These are phyloP conservation scores for Avicennia marina DNA, from an alignment of 257 asterid genomes.

Conservation along the genomic window DNA sequence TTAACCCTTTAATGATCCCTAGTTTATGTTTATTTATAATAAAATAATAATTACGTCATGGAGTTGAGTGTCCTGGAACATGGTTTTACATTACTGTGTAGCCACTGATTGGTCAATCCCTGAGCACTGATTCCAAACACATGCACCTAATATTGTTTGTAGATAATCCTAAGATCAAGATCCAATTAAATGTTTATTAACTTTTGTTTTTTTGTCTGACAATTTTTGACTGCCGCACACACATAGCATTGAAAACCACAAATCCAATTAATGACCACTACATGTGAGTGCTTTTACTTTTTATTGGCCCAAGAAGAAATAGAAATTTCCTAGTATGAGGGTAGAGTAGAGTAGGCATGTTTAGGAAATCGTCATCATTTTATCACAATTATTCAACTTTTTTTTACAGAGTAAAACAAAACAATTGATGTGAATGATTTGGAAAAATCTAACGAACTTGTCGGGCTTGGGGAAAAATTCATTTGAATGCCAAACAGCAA, in stretches of 20 bases:
- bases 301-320: not conserved
- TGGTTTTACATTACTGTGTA: not conserved
- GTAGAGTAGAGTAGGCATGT: not conserved
- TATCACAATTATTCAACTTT: not conserved
- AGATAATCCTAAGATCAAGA: not conserved
- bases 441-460: not conserved
- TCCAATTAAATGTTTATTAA: not conserved
- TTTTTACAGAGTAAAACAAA: not conserved
- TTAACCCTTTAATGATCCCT: conserved; percentile 1
- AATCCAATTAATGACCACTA: conserved; percentile 12
- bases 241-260: conserved; percentile 16
- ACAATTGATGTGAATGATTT: conserved; percentile 4
- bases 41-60: too few species aligned
- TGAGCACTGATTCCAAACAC: too few species aligned
- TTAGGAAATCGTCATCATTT: not conserved
- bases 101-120: not conserved
- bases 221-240: not conserved
- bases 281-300: not conserved
- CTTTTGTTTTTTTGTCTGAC: not conserved
- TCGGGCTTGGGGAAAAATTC: too few species aligned
- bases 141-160: not conserved
- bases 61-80: too few species aligned
- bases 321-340: conserved; percentile 3
- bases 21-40: not conserved
- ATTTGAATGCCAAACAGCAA: too few species aligned